phyloP scores from a whole-genome alignment of 1,284 basidiomycete species.

The Leccinum solheimii region DNA sequence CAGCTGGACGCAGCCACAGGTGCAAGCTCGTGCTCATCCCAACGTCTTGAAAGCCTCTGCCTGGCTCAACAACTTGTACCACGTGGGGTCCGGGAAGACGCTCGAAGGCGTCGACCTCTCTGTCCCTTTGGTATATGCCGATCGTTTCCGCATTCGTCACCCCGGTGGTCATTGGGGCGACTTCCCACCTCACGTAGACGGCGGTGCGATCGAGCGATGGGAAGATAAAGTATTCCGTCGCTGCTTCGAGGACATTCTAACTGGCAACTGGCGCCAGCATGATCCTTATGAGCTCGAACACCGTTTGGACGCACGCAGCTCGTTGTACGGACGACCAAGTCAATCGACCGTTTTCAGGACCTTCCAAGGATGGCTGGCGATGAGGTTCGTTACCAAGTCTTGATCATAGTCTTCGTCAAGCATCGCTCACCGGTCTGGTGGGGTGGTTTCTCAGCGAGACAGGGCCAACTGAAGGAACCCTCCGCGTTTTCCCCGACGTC shows the following conservation, averaged over 20 bases:
- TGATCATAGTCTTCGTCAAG: not conserved
- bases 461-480: slow-evolving; percentile 74
- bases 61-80: slow-evolving; percentile 69
- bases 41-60: slow-evolving; percentile 61
- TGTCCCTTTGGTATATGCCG: slow-evolving; percentile 75
- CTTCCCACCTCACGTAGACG: slow-evolving; percentile 80
- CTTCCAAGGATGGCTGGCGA: slow-evolving; percentile 77
- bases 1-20: slow-evolving; percentile 71
- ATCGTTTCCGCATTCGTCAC: slow-evolving; percentile 80
- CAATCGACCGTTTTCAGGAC: slow-evolving; percentile 75
- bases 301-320: slow-evolving; percentile 60
- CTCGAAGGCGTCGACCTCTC: slow-evolving; percentile 63
- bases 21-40: slow-evolving; percentile 73
- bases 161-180: slow-evolving; percentile 67
- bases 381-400: slow-evolving; percentile 45
- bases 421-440: not conserved
- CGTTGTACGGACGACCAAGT: slow-evolving; percentile 59
- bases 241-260: slow-evolving; percentile 67
- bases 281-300: slow-evolving; percentile 69
- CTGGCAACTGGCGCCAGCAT: slow-evolving; percentile 67
- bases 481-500: slow-evolving; percentile 78
- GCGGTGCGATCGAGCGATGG: slow-evolving; percentile 84
- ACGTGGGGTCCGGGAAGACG: slow-evolving; percentile 39
- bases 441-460: slow-evolving; percentile 50
- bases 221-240: slow-evolving; percentile 71